Evolutionary conservation across 306 rosid genomes (phyloP), one percentile per base, ranked within the genome.

Genomic region (Mimosa pudica): DNA sequence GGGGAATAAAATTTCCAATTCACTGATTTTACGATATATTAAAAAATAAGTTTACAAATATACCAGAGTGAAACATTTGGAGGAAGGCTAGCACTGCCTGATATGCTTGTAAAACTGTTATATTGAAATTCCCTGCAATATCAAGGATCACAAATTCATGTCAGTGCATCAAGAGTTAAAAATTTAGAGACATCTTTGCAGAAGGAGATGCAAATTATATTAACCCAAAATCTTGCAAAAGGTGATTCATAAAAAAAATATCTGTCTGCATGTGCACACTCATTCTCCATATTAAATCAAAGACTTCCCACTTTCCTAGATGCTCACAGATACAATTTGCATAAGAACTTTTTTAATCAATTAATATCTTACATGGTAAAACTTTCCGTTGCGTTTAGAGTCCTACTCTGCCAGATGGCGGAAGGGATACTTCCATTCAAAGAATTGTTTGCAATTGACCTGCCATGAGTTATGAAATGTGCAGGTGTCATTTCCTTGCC

Each of bases 401-500:
- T 83, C 85, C 76, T 86, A 67, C 84, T 72, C 82, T 82, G 84
- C 98, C 98, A 95, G 84, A 91, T 89, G 67, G 62, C 10, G 68
- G 98, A 89, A 75, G 97, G 71, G 80, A 95, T 79, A 76, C 77
- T 77, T 54, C 97, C 98, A 49, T 58, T 88, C 81, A 95, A 75
- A 69, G 79, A 76, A 79, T 95, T 95, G 89, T 86, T 90, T 38
- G 93, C 92, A 84, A 95, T 66, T 47, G 94, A 91, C 90, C 98
- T 95, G 96, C 84, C 82, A 85, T 62, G 77, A 8, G 18, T 71
- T 57, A 87, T 55, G 70, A 65, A 30, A 49, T 49, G 38, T 33
- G 24, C 18, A 73, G 41, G 78, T 63, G 32, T 46, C 67, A 67
- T 77, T 42, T 30, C 42, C 47, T 72, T 57, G 69, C 46, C 69